Evolutionary conservation across 116 monocot genomes (phyloP), one percentile per base, ranked within the genome.

Genomic region (Phalaenopsis hybrid): DNA sequence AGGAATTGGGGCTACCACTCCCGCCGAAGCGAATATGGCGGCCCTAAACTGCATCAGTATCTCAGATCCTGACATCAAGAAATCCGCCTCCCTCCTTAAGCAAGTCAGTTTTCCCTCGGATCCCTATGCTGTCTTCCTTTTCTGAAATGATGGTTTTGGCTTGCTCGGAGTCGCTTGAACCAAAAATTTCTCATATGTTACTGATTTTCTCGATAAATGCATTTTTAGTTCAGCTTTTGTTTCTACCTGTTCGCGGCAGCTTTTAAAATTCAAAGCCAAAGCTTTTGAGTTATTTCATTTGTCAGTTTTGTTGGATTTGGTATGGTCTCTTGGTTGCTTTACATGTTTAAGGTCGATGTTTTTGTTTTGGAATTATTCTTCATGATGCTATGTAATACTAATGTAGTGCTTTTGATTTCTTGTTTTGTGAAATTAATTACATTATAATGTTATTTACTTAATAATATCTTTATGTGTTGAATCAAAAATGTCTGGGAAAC

Each of bases 31-130:
- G 55, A 81, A 55, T 16, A 74, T 33, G 28, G 43, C 74, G 57
- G 57, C 83, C 25, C 78, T 83, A 12, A 83, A 83, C 34, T 69
- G 78, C 21, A 83, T 83, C 67, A 83, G 78, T 45, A 49, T 83
- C n/a, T 43, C 70, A 9, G 69, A 83, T 16, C 83, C 78, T 20
- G 78, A 78, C 69, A 44, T 83, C 67, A 21, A 70, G 34, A 83
- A 83, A 70, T 83, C 83, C n/a, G 10, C 50, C 46, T 58, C 69
- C 68, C 78, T 83, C 16, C 78, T 83, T 11, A 83, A 83, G 49
- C 69, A 83, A 78, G 83, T 82, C 20, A 4, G 31, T 73, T 31
- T 13, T 75, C 45, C 75, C 44, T 46, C 45, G 21, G 48, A 46
- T 21, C 5, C 46, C 21, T 75, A 4, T 20, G 4, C 45, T 6